These are phyloP conservation scores for Eragrostis tef DNA, from an alignment of 202 grass and related monocot species.

Conservation along the genomic window DNA sequence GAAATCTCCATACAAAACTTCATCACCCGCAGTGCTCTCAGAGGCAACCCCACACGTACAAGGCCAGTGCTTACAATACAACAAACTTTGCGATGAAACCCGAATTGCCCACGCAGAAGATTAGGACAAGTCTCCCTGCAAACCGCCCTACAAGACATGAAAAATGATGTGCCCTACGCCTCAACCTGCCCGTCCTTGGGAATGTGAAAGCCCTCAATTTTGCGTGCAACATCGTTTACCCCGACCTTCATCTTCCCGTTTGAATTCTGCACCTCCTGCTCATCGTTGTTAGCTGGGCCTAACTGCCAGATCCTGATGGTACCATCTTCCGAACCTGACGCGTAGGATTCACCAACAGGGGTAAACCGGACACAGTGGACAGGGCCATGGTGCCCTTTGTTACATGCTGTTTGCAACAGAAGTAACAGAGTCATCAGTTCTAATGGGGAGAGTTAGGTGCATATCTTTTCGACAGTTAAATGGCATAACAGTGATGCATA, in stretches of 20 bases:
- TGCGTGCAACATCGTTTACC: slow-evolving; percentile 52
- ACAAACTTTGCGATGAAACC: neutral
- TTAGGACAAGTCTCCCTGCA: neutral
- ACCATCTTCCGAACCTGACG: slow-evolving; percentile 80
- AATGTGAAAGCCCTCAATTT: slow-evolving; percentile 65
- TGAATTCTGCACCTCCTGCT: slow-evolving; percentile 42
- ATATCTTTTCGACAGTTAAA: neutral
- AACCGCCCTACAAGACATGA: neutral
- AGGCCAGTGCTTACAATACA: neutral
- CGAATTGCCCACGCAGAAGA: too few species aligned
- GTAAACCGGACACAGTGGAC: slow-evolving; percentile 75
- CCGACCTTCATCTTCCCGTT: slow-evolving; percentile 56
- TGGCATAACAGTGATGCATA: neutral
- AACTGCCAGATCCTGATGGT: slow-evolving; percentile 80
- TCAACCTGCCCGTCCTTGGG: slow-evolving; percentile 52
- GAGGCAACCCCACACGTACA: neutral
- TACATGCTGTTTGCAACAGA: slow-evolving; percentile 59
- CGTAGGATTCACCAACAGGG: slow-evolving; percentile 68
- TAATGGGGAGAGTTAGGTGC: neutral
- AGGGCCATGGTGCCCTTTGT: slow-evolving; percentile 84
- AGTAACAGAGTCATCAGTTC: slow-evolving; percentile 6
- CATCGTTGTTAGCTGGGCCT: slow-evolving; percentile 50
- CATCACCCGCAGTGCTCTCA: neutral
- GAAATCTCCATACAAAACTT: neutral
- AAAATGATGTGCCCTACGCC: slow-evolving; percentile 27